Evolutionary conservation across 1,284 basidiomycete species (phyloP).

Genomic region (Sutorius eximius): DNA sequence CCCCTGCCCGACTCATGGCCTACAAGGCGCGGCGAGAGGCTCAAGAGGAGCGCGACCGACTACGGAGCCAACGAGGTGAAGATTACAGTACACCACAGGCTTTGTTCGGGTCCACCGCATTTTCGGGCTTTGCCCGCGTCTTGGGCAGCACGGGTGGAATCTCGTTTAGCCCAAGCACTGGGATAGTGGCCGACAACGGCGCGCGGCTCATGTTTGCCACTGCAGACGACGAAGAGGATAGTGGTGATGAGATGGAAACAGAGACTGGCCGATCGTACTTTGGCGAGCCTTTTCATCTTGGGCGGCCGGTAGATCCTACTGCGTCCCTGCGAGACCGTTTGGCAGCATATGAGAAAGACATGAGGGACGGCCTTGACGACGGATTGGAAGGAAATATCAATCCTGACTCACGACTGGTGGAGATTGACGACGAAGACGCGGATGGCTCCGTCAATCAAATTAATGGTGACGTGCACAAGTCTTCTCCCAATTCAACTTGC

Average conservation of each 20-base stretch:
- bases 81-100: constrained; percentile 21
- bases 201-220: constrained; percentile 55
- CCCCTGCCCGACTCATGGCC: constrained; percentile 55
- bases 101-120: constrained; percentile 32
- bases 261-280: constrained; percentile 46
- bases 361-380: constrained; percentile 33
- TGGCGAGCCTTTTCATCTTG: constrained; percentile 45
- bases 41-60: constrained; percentile 54
- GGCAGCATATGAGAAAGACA: constrained; percentile 57
- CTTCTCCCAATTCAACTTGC: constrained; percentile 11
- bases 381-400: constrained; percentile 28
- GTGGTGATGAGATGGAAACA: constrained; percentile 46
- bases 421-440: constrained; percentile 32
- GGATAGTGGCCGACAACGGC: constrained; percentile 48
- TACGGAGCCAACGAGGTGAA: constrained; percentile 42
- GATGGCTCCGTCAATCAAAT: constrained; percentile 35
- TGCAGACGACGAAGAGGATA: constrained; percentile 57
- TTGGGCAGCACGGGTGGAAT: constrained; percentile 55
- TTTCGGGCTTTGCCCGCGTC: constrained; percentile 45
- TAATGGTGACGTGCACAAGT: constrained; percentile 25
- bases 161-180: constrained; percentile 52
- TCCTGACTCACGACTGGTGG: constrained; percentile 23
- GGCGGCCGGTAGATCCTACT: constrained; percentile 47
- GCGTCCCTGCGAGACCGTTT: constrained; percentile 59
- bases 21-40: constrained; percentile 59